Base-by-base conservation (phyloP, 345 rosid species). In the Erysimum cheiranthoides region DNA sequence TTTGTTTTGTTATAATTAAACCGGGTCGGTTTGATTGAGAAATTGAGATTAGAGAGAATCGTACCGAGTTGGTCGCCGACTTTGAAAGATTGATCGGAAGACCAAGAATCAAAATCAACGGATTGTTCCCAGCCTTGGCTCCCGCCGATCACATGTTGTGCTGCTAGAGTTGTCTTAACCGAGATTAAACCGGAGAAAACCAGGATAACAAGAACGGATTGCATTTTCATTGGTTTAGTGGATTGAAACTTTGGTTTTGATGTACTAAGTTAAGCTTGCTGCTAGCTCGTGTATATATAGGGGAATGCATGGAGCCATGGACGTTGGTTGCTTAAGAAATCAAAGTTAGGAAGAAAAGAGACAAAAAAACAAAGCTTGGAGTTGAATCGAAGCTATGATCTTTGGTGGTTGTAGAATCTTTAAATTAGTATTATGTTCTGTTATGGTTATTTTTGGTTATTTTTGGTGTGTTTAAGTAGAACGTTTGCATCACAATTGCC, bases 121-220 rank as follows among this genome's bases (percentile, higher is more conserved):
- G 96, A 86, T 78, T 83, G 84, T 14, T 85, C 95, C 98, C 97
- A 94, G 8, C 96, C 98, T 78, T 92, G 90, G 83, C 92, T 90
- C 34, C 93, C 96, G 2, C 98, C 97, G n/a, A 92, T 90, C 1
- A 34, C 66, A 78, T 84, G 96, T 42, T 92, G 85, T 27, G 82
- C 83, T 45, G 87, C 97, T 17, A 51, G 69, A 3, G 85, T 82
- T 61, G 68, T 67, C 74, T 69, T 60, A 45, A 72, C 78, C 40
- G 74, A 56, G 9, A 82, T 27, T 56, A 76, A 69, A 74, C 77
- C 84, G 58, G 82, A 73, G 42, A 84, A 53, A 70, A 79, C 66
- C 76, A 88, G 16, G 18, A 66, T 45, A 68, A 82, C 38, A 2
- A 78, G 57, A 77, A 72, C 73, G 49, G 71, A 71, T 50, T 49